Evolutionary conservation across 2,329 filamentous ascomycete species (phyloP).

Genomic region (Aspergillus piperis): DNA sequence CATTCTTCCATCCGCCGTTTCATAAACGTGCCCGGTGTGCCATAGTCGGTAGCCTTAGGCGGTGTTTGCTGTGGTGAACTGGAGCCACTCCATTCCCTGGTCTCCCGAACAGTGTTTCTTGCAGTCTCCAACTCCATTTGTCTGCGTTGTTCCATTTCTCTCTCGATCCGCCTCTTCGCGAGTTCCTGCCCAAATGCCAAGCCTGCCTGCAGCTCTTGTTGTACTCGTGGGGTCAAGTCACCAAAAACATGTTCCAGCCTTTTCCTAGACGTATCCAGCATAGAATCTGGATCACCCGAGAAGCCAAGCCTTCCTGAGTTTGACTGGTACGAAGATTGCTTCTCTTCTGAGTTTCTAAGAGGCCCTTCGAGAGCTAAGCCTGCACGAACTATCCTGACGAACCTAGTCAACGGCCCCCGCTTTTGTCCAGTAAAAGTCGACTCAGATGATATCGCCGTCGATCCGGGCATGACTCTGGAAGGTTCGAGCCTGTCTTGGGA

Average conservation of each 20-base stretch:
- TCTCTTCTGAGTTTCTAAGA: constrained; percentile 24
- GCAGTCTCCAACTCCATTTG: constrained; percentile 2
- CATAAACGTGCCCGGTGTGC: constrained; percentile 27
- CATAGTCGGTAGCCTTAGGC: neutral
- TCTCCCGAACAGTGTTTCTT: neutral
- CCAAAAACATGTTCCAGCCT: constrained; percentile 39
- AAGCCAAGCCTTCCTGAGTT: constrained; percentile 8
- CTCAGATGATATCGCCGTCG: constrained; percentile 14
- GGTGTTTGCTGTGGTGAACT: constrained; percentile 12
- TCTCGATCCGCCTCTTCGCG: constrained; percentile 36
- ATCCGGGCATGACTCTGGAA: constrained; percentile 17
- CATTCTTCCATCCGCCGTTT: constrained; percentile 42
- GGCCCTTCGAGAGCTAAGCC: constrained; percentile 42
- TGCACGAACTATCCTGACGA: constrained; percentile 39
- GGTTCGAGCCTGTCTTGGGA: constrained; percentile 1
- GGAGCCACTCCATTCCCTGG: constrained; percentile 10
- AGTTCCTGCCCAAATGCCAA: constrained; percentile 47
- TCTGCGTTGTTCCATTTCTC: constrained; percentile 14
- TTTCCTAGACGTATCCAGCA: constrained; percentile 27
- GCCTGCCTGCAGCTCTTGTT: constrained; percentile 44
- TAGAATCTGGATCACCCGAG: constrained; percentile 14
- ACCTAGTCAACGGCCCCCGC: constrained; percentile 27
- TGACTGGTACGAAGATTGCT: neutral
- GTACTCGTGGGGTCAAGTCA: constrained; percentile 40
- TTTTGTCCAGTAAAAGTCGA: constrained; percentile 3